A percentile compares a stretch with the other conserved stretches of the same genome.
These are phyloP conservation scores for Xylaria cubensis DNA, from an alignment of 495 filamentous ascomycete species.

Conservation along the genomic window DNA sequence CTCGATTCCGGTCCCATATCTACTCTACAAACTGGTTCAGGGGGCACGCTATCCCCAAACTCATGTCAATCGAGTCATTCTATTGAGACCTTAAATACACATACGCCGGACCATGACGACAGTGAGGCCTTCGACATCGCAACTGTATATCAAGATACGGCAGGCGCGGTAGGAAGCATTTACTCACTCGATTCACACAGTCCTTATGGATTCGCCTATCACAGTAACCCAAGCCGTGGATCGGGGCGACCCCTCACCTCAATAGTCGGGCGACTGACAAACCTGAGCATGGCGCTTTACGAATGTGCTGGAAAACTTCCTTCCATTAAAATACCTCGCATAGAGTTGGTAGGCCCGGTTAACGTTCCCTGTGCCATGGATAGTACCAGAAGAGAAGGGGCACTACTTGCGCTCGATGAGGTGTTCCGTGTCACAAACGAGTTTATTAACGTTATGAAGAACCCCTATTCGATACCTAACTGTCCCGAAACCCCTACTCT, in stretches of 20 bases:
- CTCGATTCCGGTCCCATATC: neutral
- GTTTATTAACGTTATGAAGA: constrained; percentile 20
- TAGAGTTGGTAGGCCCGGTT: neutral
- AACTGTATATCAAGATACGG: neutral
- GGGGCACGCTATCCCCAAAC: neutral
- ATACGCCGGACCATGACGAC: neutral
- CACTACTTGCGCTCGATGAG: constrained; percentile 14
- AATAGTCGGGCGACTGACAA: constrained; percentile 8
- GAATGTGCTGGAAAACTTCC: constrained; percentile 28
- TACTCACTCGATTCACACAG: neutral
- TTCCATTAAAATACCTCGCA: neutral
- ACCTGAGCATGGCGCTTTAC: constrained; percentile 23
- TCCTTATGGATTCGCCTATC: neutral
- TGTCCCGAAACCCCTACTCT: neutral
- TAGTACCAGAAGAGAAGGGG: neutral
- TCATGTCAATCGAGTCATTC: neutral
- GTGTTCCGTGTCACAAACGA: constrained; percentile 25
- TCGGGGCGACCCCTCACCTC: neutral
- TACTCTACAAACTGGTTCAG: too few relatives aligned
- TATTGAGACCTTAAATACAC: neutral
- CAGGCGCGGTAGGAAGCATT: too few relatives aligned
- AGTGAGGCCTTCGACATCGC: neutral
- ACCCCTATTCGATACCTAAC: neutral
- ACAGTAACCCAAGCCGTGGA: neutral
- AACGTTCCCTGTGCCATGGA: neutral